phyloP scores from a whole-genome alignment of 2,329 filamentous ascomycete genomes.

The Ophiostoma sp. region DNA sequence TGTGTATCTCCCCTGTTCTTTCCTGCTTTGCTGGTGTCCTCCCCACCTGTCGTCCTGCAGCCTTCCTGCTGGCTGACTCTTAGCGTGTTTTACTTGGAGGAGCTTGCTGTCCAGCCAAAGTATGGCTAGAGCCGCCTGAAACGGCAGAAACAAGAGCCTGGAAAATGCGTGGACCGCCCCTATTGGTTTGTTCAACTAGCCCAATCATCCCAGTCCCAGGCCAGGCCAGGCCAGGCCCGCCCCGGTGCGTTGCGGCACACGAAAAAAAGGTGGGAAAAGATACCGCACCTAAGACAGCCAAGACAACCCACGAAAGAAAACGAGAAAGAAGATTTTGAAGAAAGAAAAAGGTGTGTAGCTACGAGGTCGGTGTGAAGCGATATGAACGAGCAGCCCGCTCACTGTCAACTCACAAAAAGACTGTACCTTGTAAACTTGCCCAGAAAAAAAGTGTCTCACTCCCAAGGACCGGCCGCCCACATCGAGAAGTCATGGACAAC shows the following conservation, averaged over 20 bases:
- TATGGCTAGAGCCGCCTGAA: background rate
- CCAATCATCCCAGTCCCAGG: too few relatives aligned
- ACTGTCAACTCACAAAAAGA: too few relatives aligned
- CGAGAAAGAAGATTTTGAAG: too few relatives aligned
- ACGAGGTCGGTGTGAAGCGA: too few relatives aligned
- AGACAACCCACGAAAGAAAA: too few relatives aligned
- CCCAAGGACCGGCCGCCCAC: background rate
- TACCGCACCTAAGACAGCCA: too few relatives aligned
- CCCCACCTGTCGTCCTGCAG: constrained; percentile 12
- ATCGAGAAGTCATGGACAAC: constrained; percentile 4
- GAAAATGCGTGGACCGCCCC: constrained; percentile 6
- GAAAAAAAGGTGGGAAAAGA: background rate
- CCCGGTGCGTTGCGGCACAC: background rate
- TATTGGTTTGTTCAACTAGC: constrained; percentile 21
- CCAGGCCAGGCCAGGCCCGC: background rate
- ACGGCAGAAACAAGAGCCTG: background rate
- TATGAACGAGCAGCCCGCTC: too few relatives aligned
- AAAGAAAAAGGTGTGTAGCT: too few relatives aligned
- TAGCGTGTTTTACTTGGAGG: constrained; percentile 26
- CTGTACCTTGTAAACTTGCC: background rate
- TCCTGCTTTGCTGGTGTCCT: constrained; percentile 13
- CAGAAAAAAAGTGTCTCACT: background rate
- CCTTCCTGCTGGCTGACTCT: background rate
- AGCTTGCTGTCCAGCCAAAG: background rate
- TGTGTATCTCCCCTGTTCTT: background rate